These are phyloP conservation scores for Podaxis sp. DNA, from an alignment of 768 basidiomycete genomes.

Conservation along the genomic window DNA sequence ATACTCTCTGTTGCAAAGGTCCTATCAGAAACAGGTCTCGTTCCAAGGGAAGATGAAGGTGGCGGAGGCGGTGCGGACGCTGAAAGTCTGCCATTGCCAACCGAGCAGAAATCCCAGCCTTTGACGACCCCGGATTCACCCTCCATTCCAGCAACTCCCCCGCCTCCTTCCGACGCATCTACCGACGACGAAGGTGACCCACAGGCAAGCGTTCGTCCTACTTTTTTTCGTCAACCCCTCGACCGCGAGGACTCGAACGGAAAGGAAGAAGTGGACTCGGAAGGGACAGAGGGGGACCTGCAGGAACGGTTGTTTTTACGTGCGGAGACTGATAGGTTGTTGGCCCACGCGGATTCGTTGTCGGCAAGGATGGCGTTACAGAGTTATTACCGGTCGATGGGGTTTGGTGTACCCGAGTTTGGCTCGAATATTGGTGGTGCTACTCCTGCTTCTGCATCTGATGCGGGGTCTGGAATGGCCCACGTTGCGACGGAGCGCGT, in stretches of 20 bases:
- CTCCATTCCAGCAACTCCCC: not conserved
- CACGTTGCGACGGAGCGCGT: not conserved
- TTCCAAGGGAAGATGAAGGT: not conserved
- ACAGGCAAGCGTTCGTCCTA: not conserved
- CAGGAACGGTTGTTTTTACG: constrained; percentile 45
- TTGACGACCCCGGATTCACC: not conserved
- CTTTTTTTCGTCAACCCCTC: not conserved
- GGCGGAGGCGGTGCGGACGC: not conserved
- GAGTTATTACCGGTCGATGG: constrained; percentile 45
- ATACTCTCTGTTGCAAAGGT: constrained; percentile 3
- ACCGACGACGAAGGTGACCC: constrained; percentile 2
- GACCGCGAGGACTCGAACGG: not conserved
- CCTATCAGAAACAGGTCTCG: not conserved
- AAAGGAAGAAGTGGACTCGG: constrained; percentile 8
- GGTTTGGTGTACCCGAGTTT: not conserved
- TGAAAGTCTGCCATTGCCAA: not conserved
- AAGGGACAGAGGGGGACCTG: constrained; percentile 44
- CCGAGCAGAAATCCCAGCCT: not conserved
- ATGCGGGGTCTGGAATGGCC: not conserved
- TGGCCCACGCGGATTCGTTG: constrained; percentile 53
- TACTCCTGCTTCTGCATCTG: not conserved
- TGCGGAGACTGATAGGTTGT: constrained; percentile 10
- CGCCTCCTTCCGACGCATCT: constrained; percentile 4
- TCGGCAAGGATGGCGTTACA: constrained; percentile 60
- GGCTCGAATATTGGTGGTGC: not conserved